Evolutionary conservation across 2,329 filamentous ascomycete genomes (phyloP).

Genomic region (Aspergillus transmontanensis): DNA sequence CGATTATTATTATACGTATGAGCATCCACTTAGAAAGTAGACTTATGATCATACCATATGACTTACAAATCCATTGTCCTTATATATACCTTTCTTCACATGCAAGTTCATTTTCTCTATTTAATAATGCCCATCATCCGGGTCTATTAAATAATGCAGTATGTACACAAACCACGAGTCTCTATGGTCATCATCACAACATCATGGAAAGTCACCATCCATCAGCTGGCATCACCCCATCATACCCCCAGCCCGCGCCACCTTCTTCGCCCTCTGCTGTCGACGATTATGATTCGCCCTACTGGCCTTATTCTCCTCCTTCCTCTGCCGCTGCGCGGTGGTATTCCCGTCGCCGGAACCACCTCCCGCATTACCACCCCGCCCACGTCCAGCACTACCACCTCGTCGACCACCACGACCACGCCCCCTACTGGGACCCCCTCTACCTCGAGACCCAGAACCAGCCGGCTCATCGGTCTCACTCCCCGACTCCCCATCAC

Average conservation of each 20-base stretch:
- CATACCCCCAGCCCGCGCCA: constrained; percentile 57
- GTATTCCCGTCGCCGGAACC: constrained; percentile 69
- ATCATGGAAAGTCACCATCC: background rate
- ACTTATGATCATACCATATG: background rate
- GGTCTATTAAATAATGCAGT: background rate
- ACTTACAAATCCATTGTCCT: background rate
- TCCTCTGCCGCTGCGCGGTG: constrained; percentile 69
- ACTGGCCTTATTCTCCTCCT: constrained; percentile 80
- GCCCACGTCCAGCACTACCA: constrained; percentile 52
- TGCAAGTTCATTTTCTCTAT: background rate
- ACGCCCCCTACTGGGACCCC: constrained; percentile 36
- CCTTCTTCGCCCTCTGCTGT: constrained; percentile 66
- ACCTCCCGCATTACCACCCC: constrained; percentile 53
- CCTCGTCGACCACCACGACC: constrained; percentile 52
- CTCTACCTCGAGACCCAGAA: constrained; percentile 28
- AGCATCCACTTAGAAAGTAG: background rate
- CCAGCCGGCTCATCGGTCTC: constrained; percentile 41
- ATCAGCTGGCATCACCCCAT: constrained; percentile 24
- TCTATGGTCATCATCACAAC: constrained; percentile 6
- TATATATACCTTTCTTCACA: background rate
- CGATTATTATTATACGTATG: background rate
- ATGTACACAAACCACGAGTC: constrained; percentile 1
- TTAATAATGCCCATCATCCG: background rate
- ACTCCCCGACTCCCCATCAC: constrained; percentile 53
- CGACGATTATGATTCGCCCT: constrained; percentile 85